Conservation (phyloP, 2,329 filamentous ascomycete genomes). For the Polychaeton citri region DNA sequence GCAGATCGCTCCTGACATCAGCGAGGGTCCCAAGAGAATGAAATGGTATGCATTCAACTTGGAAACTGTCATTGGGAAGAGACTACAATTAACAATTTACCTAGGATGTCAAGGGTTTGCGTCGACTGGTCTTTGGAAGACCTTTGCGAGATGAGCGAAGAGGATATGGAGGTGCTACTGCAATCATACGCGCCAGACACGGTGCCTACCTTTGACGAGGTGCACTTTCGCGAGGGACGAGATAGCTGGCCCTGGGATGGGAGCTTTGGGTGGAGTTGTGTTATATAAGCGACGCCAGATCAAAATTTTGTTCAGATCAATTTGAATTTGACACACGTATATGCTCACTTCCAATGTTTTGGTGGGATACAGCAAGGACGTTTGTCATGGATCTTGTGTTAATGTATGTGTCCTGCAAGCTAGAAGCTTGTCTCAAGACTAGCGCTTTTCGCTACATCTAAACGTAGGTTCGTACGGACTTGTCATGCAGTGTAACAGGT, state of each 20-base stretch:
- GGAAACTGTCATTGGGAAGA: not conserved
- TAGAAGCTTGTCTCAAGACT: no score
- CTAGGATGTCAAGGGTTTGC: conserved; percentile 83
- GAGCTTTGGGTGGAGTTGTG: conserved; percentile 30
- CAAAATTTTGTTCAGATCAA: no score
- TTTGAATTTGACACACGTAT: no score
- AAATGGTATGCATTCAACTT: conserved; percentile 55
- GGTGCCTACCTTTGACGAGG: conserved; percentile 29
- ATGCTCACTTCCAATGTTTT: no score
- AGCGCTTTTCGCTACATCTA: no score
- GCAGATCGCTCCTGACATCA: conserved; percentile 55
- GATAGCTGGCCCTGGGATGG: conserved; percentile 31
- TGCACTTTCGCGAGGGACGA: conserved; percentile 25
- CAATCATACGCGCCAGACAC: conserved; percentile 49
- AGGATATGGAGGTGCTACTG: conserved; percentile 71
- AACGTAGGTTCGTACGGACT: no score
- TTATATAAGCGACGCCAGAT: conserved; percentile 15
- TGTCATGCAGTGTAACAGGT: no score
- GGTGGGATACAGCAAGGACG: no score
- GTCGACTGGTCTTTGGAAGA: conserved; percentile 77
- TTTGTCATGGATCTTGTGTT: no score
- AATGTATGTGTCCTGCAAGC: no score
- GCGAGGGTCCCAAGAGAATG: conserved; percentile 80
- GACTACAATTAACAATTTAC: conserved; percentile 17
- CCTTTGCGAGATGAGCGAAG: conserved; percentile 66